Base-by-base conservation (phyloP, 2,329 filamentous ascomycete genomes). In the Aureobasidium musti region DNA sequence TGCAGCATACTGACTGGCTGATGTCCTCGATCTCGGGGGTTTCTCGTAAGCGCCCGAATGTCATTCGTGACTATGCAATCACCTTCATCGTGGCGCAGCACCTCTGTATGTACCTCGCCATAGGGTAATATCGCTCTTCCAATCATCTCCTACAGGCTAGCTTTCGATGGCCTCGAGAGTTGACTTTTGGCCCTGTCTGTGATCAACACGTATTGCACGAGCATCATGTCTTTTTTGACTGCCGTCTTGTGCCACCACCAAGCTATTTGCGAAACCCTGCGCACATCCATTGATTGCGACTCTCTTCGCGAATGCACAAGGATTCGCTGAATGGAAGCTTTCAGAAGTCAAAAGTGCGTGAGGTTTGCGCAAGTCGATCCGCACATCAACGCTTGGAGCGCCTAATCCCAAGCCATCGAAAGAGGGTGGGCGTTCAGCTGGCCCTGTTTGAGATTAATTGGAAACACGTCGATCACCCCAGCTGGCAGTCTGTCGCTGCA, bases 301-400 rank as follows among this genome's bases (percentile, higher is more conserved):
- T 45, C 35, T n/a, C 35, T 33, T 30, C 14, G 17, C 35, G n/a
- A 17, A n/a, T 35, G 39, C 23, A 53, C 61, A 28, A 53, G 26
- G 60, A n/a, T 30, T 52, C 53, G 33, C 23, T 52, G 47, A 19
- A 11, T 53, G 26, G 41, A 26, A 26, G 23, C 28, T 23, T n/a
- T 19, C 61, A 43, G 26, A 45, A 43, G 61, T n/a, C 61, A 64
- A 54, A 64, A 54, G 49, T 45, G 61, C 49, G 49, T 26, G 49
- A 53, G 61, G 47, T 53, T 64, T 64, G 37, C 61, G 61, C 61
- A 64, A 64, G 61, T 64, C 61, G 61, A 64, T 64, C 61, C 41
- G 57, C 37, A 53, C 47, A 64, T 64, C 61, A 39, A 52, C 57
- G 61, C 47, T 43, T 54, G 39, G 61, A 63, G 61, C 61, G 61